Percentiles rank a stretch among this genome's conserved stretches.
Conservation (phyloP, 305 asterid genomes). For the Solanum hybrid region DNA sequence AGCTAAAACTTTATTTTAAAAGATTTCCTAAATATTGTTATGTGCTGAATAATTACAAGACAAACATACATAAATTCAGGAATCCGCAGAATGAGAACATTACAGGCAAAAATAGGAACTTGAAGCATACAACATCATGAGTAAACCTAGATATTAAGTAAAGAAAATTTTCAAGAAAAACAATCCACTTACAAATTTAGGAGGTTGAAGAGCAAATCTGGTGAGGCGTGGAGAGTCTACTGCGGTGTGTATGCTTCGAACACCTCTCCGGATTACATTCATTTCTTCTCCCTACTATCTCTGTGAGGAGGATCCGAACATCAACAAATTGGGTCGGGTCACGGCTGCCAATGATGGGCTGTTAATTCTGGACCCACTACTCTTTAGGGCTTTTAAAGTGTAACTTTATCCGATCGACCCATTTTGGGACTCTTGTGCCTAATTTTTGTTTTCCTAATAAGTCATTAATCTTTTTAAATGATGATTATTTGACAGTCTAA, state of each 20-base stretch:
- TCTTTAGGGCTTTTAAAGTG: not conserved
- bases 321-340: not conserved
- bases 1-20: too few species aligned
- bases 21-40: not conserved
- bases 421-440: not conserved
- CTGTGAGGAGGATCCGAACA: not conserved
- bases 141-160: not conserved
- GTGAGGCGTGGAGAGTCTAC: conserved; percentile 50
- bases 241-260: conserved; percentile 32
- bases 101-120: not conserved
- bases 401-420: not conserved
- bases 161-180: not conserved
- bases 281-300: not conserved
- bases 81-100: not conserved
- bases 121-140: not conserved
- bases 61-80: not conserved
- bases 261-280: not conserved
- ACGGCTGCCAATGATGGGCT: not conserved
- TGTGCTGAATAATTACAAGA: not conserved
- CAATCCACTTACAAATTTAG: conserved; percentile 35
- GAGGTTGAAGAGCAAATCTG: conserved; percentile 52
- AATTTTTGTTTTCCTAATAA: not conserved
- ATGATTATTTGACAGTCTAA: not conserved
- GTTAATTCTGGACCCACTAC: not conserved
- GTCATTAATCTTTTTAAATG: not conserved